Conservation (phyloP, 2,329 filamentous ascomycete species). For the Sclerotinia spermophila region DNA sequence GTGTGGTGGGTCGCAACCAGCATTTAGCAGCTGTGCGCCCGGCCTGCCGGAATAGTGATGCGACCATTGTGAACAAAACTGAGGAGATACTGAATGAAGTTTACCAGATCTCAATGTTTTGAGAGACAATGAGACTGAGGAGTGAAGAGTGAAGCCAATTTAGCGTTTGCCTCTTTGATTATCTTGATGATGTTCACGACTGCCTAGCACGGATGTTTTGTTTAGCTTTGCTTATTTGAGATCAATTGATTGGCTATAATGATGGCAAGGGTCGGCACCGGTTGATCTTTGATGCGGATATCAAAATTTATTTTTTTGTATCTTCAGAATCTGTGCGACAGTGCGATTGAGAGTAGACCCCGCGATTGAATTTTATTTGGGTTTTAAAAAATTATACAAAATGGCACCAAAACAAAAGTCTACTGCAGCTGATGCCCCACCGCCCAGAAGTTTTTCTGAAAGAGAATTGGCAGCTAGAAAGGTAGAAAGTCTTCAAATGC, state of each 20-base stretch:
- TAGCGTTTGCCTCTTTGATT: slow-evolving; percentile 17
- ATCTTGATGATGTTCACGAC: slow-evolving; percentile 28
- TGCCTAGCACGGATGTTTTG: slow-evolving; percentile 19
- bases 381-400: neutral
- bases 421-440: neutral
- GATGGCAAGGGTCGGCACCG: slow-evolving; percentile 10
- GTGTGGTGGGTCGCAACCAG: slow-evolving; percentile 46
- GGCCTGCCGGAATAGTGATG: slow-evolving; percentile 69
- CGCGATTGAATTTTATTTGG: slow-evolving; percentile 31
- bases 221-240: slow-evolving; percentile 14
- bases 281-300: slow-evolving; percentile 16
- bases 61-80: slow-evolving; percentile 56
- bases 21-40: slow-evolving; percentile 67
- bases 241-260: neutral
- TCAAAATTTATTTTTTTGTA: slow-evolving; percentile 20
- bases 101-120: slow-evolving; percentile 29
- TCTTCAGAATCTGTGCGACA: slow-evolving; percentile 16
- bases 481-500: slow-evolving; percentile 40
- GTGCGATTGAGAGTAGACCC: neutral
- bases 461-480: slow-evolving; percentile 58
- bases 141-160: slow-evolving; percentile 21
- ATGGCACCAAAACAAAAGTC: slow-evolving; percentile 16
- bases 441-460: slow-evolving; percentile 36
- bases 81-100: slow-evolving; percentile 24
- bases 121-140: slow-evolving; percentile 24